Evolutionary conservation across 345 rosid species (phyloP), one percentile per base, ranked within the genome.

Genomic region (Citrus australasica): DNA sequence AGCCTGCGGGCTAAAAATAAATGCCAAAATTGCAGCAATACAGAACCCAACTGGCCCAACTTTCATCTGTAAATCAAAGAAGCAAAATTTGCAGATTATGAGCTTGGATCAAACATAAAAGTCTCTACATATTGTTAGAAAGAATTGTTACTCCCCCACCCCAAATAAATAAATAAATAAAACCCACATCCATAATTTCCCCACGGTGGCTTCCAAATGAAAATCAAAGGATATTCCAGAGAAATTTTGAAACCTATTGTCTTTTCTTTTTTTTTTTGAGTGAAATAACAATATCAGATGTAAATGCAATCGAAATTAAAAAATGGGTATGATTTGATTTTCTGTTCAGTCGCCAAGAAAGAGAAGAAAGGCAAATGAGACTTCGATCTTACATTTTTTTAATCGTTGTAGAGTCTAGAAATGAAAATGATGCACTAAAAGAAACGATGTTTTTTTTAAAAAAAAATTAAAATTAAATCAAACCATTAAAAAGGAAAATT

Each of bases 51-150:
- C 69, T 22, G 64, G 16, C 76, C 82, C 83, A 22, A 81, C 79
- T 77, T 61, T 84, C 89, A 88, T 88, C 89, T 85, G 85, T 51
- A 70, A 48, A 74, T 76, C 33, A 76, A 60, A 65, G 6, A 51
- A 13, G 5, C 55, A 64, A 22, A 51, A 28, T 2, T 9, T 32
- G 2, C 7, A 17, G 14, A 6, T 46, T 28, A 6, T 63, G 59
- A 74, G 30, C 63, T 62, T 28, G 59, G 42, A 74, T 74, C 77
- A 42, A 40, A 62, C 58, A 24, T 40, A 16, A 40, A 25, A 61
- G 28, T 40, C 30, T 22, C 22, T 3, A 19, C 17, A 33, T 22
- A 19, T 72, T 11, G 4, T 33, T 37, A 1, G 60, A 78, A 69
- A 48, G 24, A 11, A 69, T 61, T 61, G 17, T 3, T 10, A 9